phyloP scores from a whole-genome alignment of 495 filamentous ascomycete species.

The Trichoderma asperelloides region DNA sequence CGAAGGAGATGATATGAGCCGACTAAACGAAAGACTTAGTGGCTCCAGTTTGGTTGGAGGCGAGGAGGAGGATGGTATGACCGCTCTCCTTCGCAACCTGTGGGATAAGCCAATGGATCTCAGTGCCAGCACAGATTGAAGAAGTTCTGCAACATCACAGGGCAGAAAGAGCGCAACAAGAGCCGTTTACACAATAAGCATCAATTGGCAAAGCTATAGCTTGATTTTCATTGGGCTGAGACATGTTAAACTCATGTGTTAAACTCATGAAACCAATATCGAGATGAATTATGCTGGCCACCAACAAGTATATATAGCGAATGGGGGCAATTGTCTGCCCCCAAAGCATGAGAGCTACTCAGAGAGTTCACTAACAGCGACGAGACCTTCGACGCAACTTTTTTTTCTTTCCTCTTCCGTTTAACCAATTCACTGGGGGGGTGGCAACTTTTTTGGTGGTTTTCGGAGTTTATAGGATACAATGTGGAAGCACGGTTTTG shows the following conservation, averaged over 20 bases:
- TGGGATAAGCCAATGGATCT: slow-evolving; percentile 48
- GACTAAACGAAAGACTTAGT: slow-evolving; percentile 29
- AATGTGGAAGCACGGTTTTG: not conserved
- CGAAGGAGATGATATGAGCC: slow-evolving; percentile 25
- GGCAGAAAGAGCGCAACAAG: not conserved
- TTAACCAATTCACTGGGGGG: not conserved
- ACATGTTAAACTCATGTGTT: too few species aligned
- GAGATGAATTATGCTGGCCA: not conserved
- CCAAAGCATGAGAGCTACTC: not conserved
- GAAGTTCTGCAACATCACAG: not conserved
- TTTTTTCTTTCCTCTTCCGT: not conserved
- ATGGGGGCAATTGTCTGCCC: not conserved
- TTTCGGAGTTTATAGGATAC: not conserved
- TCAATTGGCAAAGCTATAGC: not conserved
- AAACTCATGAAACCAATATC: too few species aligned
- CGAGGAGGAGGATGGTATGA: slow-evolving; percentile 35
- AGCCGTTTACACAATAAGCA: not conserved
- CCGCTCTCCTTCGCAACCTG: slow-evolving; percentile 38
- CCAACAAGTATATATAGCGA: not conserved
- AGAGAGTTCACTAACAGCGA: not conserved
- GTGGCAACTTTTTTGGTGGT: not conserved
- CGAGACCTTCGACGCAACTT: not conserved
- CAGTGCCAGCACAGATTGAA: slow-evolving; percentile 36
- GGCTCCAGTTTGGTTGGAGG: slow-evolving; percentile 33
- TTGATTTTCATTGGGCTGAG: too few species aligned